A percentile compares a stretch with the other conserved stretches of the same genome.
phyloP scores from a whole-genome alignment of 2,329 filamentous ascomycete genomes.

The Neurospora crassa region DNA sequence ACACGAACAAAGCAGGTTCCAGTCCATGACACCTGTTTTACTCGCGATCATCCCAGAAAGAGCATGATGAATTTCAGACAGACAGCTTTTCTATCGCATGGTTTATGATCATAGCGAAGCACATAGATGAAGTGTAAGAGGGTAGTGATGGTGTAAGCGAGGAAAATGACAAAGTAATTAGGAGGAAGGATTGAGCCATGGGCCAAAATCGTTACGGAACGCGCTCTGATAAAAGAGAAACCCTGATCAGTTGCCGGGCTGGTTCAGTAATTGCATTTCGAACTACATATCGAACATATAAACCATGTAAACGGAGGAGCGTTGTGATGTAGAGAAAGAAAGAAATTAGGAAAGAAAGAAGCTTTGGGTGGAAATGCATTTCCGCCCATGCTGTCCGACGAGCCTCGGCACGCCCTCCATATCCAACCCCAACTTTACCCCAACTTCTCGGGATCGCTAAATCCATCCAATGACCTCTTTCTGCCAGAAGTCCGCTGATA shows the following conservation, averaged over 20 bases:
- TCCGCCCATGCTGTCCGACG: not conserved
- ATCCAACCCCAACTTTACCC: not conserved
- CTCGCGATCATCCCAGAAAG: not conserved
- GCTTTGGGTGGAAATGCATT: not conserved
- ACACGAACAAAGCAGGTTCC: not conserved
- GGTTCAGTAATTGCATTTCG: not conserved
- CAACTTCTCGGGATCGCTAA: not conserved
- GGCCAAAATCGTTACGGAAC: not conserved
- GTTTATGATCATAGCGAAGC: not conserved
- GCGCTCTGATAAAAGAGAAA: not conserved
- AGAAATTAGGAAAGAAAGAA: not conserved
- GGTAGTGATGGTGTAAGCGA: not conserved
- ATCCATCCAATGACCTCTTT: not conserved
- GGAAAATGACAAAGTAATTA: not conserved
- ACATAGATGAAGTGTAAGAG: not conserved
- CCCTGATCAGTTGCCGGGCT: not conserved
- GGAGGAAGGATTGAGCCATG: not conserved
- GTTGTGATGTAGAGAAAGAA: not conserved
- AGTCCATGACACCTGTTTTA: not conserved
- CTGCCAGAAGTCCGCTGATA: not conserved
- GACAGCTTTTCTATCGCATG: not conserved
- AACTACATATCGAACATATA: not conserved
- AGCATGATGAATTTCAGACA: not conserved
- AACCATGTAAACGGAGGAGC: not conserved
- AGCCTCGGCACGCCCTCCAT: not conserved